These are phyloP conservation scores for Kondoa malvinella DNA, from an alignment of 768 basidiomycete species.

Conservation along the genomic window DNA sequence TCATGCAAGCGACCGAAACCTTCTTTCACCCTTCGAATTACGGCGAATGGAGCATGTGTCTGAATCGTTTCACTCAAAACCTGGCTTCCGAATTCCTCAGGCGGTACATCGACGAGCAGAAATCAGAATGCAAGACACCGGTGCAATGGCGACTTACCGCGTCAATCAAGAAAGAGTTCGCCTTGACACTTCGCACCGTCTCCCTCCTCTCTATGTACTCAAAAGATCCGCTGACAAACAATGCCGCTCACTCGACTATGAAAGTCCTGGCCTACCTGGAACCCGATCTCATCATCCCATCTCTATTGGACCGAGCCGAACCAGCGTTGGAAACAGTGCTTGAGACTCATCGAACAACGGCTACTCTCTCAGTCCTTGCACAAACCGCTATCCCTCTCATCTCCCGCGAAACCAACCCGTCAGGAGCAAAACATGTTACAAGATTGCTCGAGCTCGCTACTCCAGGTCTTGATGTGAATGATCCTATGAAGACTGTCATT, in stretches of 20 bases:
- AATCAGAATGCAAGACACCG: constrained; percentile 65
- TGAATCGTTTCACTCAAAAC: constrained; percentile 52
- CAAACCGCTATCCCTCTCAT: constrained; percentile 64
- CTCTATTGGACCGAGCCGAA: constrained; percentile 64
- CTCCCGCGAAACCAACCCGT: constrained; percentile 60
- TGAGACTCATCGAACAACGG: constrained; percentile 72
- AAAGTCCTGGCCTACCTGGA: constrained; percentile 63
- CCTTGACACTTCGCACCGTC: constrained; percentile 63
- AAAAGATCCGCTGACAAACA: constrained; percentile 51
- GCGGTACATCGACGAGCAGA: constrained; percentile 52
- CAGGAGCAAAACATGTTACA: constrained; percentile 63
- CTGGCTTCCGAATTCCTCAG: constrained; percentile 57
- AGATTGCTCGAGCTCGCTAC: constrained; percentile 63
- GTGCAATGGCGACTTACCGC: constrained; percentile 57
- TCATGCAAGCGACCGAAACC: constrained; percentile 71
- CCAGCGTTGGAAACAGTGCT: constrained; percentile 76
- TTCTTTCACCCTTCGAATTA: constrained; percentile 85
- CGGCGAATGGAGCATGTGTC: constrained; percentile 53
- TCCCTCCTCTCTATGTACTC: constrained; percentile 80
- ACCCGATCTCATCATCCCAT: constrained; percentile 64
- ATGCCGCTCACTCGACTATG: constrained; percentile 59
- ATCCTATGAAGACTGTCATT: constrained; percentile 30
- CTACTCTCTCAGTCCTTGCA: constrained; percentile 68
- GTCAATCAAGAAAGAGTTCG: constrained; percentile 65
- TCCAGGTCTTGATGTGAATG: constrained; percentile 63